Conservation (phyloP, 345 rosid genomes). For the Salix koriyanagi region DNA sequence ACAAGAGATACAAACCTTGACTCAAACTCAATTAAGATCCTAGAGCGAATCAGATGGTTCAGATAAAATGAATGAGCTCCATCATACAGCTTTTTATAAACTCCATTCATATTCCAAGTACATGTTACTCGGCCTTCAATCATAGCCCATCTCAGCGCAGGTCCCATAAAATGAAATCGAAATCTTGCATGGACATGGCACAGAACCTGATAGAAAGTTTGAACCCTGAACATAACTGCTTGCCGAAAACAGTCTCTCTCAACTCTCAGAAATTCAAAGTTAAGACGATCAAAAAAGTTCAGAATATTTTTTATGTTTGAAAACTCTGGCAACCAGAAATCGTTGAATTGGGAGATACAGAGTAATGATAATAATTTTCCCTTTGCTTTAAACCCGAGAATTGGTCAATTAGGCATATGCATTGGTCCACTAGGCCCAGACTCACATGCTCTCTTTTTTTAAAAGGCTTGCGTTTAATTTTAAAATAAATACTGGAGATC, state of each 20-base stretch:
- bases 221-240: conserved; percentile 47
- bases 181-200: conserved; percentile 9
- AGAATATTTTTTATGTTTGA: background rate
- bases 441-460: too few relatives aligned
- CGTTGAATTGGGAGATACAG: too few relatives aligned
- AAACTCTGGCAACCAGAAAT: too few relatives aligned
- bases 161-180: conserved; percentile 1
- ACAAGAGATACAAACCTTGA: too few relatives aligned
- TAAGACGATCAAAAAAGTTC: conserved; percentile 12
- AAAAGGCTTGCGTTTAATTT: too few relatives aligned
- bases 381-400: too few relatives aligned
- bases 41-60: background rate
- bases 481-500: too few relatives aligned
- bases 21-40: background rate
- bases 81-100: background rate
- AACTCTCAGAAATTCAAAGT: conserved; percentile 36
- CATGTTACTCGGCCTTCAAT: conserved; percentile 4
- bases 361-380: too few relatives aligned
- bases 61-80: background rate
- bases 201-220: conserved; percentile 28
- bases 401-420: too few relatives aligned
- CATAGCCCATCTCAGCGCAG: conserved; percentile 5
- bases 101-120: background rate
- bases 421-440: too few relatives aligned
- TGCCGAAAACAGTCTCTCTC: conserved; percentile 55